A percentile compares a stretch with the other conserved stretches of the same genome.
Evolutionary conservation across 257 asterid species (phyloP).

Genomic region (Rauvolfia tetraphylla): DNA sequence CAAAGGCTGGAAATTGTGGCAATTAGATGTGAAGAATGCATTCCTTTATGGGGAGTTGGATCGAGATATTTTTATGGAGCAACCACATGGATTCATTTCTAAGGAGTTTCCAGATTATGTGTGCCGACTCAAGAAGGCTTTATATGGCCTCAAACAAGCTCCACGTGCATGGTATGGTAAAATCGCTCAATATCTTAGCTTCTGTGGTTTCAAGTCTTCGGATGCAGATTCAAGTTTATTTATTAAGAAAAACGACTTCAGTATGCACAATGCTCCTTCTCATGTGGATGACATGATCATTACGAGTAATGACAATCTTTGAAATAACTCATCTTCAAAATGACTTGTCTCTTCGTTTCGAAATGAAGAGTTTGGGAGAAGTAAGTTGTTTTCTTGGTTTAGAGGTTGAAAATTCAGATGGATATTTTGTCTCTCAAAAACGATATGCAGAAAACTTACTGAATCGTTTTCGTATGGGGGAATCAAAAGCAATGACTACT

Average conservation of each 20-base stretch:
- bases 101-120: slow-evolving; percentile 19
- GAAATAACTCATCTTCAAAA: slow-evolving; percentile 19
- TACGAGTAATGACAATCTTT: slow-evolving; percentile 5
- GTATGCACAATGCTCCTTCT: not conserved
- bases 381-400: too few relatives aligned
- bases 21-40: slow-evolving; percentile 13
- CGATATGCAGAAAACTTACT: slow-evolving; percentile 8
- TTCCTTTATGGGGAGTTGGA: not conserved
- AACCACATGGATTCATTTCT: slow-evolving; percentile 20
- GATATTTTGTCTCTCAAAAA: slow-evolving; percentile 17
- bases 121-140: slow-evolving; percentile 19
- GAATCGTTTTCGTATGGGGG: slow-evolving; percentile 5
- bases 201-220: slow-evolving; percentile 11
- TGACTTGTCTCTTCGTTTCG: slow-evolving; percentile 19
- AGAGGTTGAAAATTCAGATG: not conserved
- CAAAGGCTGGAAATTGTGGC: slow-evolving; percentile 13
- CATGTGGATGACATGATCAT: not conserved
- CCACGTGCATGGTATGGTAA: slow-evolving; percentile 32
- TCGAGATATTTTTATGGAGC: slow-evolving; percentile 27
- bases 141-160: slow-evolving; percentile 30
- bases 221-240: slow-evolving; percentile 24
- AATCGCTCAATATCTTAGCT: slow-evolving; percentile 28
- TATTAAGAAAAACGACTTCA: slow-evolving; percentile 13
- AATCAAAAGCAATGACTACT: slow-evolving; percentile 14
- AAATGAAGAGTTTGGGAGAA: too few relatives aligned